Evolutionary conservation across 1,139 yeast species (phyloP), one percentile per base, ranked within the genome.

Genomic region (Suhomyces ambrosiae): DNA sequence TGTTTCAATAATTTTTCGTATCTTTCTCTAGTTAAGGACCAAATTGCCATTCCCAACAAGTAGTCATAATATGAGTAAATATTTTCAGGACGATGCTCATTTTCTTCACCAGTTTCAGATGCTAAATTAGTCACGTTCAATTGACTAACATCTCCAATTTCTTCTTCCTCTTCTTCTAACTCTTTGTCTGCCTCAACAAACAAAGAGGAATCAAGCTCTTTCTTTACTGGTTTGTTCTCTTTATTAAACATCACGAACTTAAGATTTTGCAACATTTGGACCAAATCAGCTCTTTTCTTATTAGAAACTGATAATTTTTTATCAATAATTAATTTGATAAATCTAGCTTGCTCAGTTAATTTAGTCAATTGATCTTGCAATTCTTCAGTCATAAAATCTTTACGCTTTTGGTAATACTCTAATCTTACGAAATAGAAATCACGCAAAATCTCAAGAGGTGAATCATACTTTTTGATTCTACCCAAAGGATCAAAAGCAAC

Each of bases 401-500:
- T 94, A 53, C 99, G 80, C 58, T 80, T 84, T 65, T 89, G 97
- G 59, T 92, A 94, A 60, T 73, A 87, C 44, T 90, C 97, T 44
- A 94, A 69, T 55, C 99, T 79, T 10, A 92, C 85, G 53, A 74
- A 85, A 59, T 82, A 94, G 60, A 85, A 94, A 50, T 92, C 97
- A 45, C 70, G 74, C 51, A 94, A 68, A 28, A 94, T 92, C 38
- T 89, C 95, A 47, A 79, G 76, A 2, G 86, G 85, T 35, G 73
- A 69, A 11, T 80, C 83, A 58, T 90, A 94, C 57, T 79, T 86
- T 57, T 86, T 87, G 49, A 94, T 87, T 52, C 94, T 79, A 27
- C 96, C 96, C 42, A 77, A 76, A n/a, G 96, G 79, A 63, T 92
- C 97, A 64, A 94, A 94, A 0, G 96, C 95, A 42, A 92, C 96